Evolutionary conservation across 176 grass and related monocot species (phyloP).

Genomic region (Canna indica): DNA sequence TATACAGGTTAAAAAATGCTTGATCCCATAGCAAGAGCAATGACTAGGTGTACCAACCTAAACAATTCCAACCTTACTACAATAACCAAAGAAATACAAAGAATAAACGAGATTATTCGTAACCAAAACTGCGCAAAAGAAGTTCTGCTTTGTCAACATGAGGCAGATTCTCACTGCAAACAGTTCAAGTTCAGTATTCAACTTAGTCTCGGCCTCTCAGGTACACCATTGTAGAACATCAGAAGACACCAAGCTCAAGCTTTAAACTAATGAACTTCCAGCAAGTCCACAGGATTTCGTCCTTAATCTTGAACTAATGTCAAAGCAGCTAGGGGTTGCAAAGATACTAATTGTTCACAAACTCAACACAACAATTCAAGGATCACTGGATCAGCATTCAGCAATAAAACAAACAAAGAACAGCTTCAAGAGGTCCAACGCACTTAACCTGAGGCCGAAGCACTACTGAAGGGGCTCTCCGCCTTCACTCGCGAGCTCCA

Average conservation of each 20-base stretch:
- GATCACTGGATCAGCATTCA: too few species aligned
- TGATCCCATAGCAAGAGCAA: too few species aligned
- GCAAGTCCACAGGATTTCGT: not conserved
- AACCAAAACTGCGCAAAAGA: too few species aligned
- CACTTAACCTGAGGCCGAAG: slow-evolving; percentile 39
- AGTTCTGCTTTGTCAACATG: too few species aligned
- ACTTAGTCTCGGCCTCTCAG: too few species aligned
- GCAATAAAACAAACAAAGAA: not conserved
- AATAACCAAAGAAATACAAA: too few species aligned
- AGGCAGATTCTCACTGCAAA: too few species aligned
- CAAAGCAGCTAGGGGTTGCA: not conserved
- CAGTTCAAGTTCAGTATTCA: too few species aligned
- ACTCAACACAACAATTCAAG: not conserved
- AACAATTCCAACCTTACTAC: too few species aligned
- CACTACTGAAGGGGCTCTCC: slow-evolving; percentile 59
- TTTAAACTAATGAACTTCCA: not conserved
- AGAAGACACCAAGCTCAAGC: not conserved
- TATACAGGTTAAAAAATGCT: too few species aligned
- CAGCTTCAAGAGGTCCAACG: not conserved
- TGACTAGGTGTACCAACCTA: too few species aligned
- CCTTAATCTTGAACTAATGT: not conserved
- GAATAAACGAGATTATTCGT: too few species aligned
- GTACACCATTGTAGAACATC: not conserved
- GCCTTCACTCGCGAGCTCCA: slow-evolving; percentile 46
- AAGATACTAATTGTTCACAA: not conserved